A percentile compares a stretch with the other conserved stretches of the same genome.
phyloP scores from a whole-genome alignment of 495 filamentous ascomycete species.

The Annulohypoxylon nitens region DNA sequence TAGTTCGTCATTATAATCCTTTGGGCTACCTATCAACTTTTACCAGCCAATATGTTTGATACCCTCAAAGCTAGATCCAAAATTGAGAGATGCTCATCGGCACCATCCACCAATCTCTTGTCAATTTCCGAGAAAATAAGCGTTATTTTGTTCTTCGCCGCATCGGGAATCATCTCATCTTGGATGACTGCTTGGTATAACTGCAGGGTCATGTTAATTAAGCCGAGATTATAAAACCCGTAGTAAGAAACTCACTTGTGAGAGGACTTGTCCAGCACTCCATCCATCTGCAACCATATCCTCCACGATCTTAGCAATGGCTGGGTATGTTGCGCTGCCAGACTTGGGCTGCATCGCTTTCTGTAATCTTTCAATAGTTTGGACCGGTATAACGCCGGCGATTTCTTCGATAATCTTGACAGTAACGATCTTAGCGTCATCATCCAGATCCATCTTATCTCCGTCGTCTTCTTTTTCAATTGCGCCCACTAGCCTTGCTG shows the following conservation, averaged over 20 bases:
- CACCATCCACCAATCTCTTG: constrained; percentile 95
- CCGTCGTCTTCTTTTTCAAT: constrained; percentile 57
- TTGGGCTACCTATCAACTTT: constrained; percentile 26
- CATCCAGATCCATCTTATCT: constrained; percentile 70
- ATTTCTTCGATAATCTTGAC: constrained; percentile 90
- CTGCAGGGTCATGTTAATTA: constrained; percentile 59
- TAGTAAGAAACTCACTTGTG: constrained; percentile 69
- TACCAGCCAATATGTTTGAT: constrained; percentile 75
- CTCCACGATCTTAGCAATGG: constrained; percentile 80
- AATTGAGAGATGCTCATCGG: constrained; percentile 93
- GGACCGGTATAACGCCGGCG: constrained; percentile 88
- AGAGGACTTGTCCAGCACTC: constrained; percentile 91
- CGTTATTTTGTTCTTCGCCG: constrained; percentile 91
- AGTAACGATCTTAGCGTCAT: constrained; percentile 71
- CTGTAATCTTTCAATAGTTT: constrained; percentile 75
- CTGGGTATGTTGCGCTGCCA: constrained; percentile 74
- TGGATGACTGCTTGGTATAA: constrained; percentile 86
- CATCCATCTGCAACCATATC: constrained; percentile 97
- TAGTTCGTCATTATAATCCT: no score
- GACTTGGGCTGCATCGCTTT: constrained; percentile 82
- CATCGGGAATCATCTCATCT: constrained; percentile 83
- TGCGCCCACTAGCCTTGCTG: constrained; percentile 81
- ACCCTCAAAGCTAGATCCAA: constrained; percentile 86
- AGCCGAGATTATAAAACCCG: neutral
- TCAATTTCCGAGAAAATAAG: constrained; percentile 92